These are phyloP conservation scores for Telopea speciosissima DNA, from an alignment of 177 flowering plant species.

Conservation along the genomic window DNA sequence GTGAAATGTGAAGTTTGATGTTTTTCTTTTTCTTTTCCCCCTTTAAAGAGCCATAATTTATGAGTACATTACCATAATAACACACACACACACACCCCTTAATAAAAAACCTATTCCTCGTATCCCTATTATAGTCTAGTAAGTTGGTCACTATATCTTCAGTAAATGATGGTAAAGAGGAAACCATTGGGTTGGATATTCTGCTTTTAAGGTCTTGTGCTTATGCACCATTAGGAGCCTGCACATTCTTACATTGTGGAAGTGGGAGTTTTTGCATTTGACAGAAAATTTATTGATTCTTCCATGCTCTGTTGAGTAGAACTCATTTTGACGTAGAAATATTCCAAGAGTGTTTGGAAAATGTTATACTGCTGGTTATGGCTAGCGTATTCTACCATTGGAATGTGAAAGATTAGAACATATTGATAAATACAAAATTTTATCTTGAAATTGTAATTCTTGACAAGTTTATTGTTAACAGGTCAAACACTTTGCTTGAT, in stretches of 20 bases:
- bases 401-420: background rate
- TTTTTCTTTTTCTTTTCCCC: no score
- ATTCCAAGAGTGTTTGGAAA: background rate
- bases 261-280: no score
- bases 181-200: background rate
- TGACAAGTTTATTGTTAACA: constrained; percentile 23
- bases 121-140: no score
- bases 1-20: no score
- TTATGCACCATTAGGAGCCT: no score
- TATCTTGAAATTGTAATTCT: constrained; percentile 13
- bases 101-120: no score
- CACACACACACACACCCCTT: no score
- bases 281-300: no score
- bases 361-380: background rate
- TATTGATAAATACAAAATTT: background rate
- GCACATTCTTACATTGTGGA: no score
- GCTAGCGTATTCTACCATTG: background rate
- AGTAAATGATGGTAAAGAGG: no score
- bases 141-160: no score
- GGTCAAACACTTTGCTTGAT: constrained; percentile 34
- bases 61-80: background rate
- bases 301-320: background rate
- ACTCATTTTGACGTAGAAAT: background rate
- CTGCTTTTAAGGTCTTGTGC: background rate
- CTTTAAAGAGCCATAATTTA: background rate